Evolutionary conservation across 1,284 basidiomycete species (phyloP), one percentile per base, ranked within the genome.

Genomic region (Lentinus polychrous): DNA sequence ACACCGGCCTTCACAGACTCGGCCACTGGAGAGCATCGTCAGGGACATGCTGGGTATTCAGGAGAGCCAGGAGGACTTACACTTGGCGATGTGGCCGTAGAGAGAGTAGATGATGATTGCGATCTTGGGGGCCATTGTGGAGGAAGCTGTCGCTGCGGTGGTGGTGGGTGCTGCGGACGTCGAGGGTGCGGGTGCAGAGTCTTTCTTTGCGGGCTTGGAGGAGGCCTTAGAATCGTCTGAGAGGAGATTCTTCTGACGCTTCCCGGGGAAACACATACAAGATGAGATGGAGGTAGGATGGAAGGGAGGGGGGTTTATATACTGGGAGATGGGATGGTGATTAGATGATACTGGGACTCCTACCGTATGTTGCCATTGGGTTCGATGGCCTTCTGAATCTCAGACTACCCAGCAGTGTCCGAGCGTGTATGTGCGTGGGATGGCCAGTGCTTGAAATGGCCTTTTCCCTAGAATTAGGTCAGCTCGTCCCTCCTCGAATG

Each of bases 101-200:
- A 87, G 76, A 49, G 83, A 73, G 74, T 93, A 93, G 73, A 90
- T 84, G 59, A 90, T 67, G 59, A 93, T 89, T 49, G 85, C 89
- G 61, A 90, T 73, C 61, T 78, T 81, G 43, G 86, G 83, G 20
- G 59, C 46, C 33, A 60, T 56, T 63, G 65, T 68, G 47, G 58
- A 44, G 47, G 49, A 1, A 23, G 44, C 42, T 35, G 55, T 31
- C 8, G 57, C 39, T 47, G 54, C 12, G 15, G 51, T 46, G 42
- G 53, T 49, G n/a, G 45, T 31, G 14, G 56, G 17, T 37, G 53
- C 45, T 12, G 43, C 45, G 22, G 56, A 45, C 8, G 52, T 37
- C 18, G 52, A 31, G 35, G 45, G 47, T 15, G 42, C 15, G 7
- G 50, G 34, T 24, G 46, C 51, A 7, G 54, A 41, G 7, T 27